Base-by-base conservation (phyloP, 768 basidiomycete species). In the Termitomyces sp. region DNA sequence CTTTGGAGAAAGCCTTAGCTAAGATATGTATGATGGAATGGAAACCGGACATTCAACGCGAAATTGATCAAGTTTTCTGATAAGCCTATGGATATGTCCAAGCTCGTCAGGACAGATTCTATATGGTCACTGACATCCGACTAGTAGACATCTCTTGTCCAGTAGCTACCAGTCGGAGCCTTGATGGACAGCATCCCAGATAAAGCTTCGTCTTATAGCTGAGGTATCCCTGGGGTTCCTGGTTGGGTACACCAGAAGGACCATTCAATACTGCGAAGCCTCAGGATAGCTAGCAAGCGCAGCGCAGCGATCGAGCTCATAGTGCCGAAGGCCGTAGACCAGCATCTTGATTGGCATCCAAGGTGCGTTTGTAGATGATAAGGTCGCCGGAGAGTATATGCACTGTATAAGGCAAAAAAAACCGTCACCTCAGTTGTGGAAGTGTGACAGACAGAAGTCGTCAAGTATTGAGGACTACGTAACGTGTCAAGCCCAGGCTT, bases 301-400 rank as follows among this genome's bases (percentile, higher is more conserved):
- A 9, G 76, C 72, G 49, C 75, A 76, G 4, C 84, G 78, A 60
- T 87, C 83, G 25, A 79, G 66, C 59, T 90, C 88, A 61, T 89
- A 84, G 19, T 80, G 75, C 30, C 88, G 71, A 41, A 90, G 67
- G 3, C 83, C 81, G 56, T 82, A 83, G 30, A 89, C 76, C 63
- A 89, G 72, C 3, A 81, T 79, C 66, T 84, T 85, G 66, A 89
- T 78, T 0, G 88, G 86, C n/a, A 28, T 85, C 81, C 5, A 88
- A 75, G 3, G 87, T 87, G 17, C 86, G 79, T 64, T 86, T 89
- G 66, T 85, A 84, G 58, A 87, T 71, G 51, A 84, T 83, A 10
- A 89, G 74, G 63, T 90, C 86, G 12, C 86, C 86, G 32, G 85
- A 85, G 12, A 89, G 72, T 53, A 90, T 84, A 65, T 90, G 88